Percentiles rank a stretch among this genome's conserved stretches.
These are phyloP conservation scores for Arabidopsis arenosa DNA, from an alignment of 345 rosid genomes.

Conservation along the genomic window DNA sequence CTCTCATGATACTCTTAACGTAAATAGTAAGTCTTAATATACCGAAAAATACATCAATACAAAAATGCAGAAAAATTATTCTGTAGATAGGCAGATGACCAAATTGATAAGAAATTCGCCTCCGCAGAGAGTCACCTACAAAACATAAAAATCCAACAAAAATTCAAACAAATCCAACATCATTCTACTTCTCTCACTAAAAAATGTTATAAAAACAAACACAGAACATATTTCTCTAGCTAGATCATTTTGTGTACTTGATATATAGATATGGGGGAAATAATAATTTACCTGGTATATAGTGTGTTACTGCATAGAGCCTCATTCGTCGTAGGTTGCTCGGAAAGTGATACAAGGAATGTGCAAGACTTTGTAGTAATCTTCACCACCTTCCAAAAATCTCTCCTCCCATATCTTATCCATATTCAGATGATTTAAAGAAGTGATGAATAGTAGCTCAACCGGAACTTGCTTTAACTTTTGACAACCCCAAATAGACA, in stretches of 20 bases:
- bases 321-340: no score
- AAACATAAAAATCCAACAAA: not conserved
- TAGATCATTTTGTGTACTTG: not conserved
- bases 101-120: not conserved
- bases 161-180: not conserved
- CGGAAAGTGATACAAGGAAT: no score
- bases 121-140: not conserved
- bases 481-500: constrained; percentile 23
- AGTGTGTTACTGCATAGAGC: not conserved
- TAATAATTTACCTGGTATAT: not conserved
- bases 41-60: no score
- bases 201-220: not conserved
- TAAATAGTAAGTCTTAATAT: no score
- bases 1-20: no score
- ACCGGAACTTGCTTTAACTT: constrained; percentile 39
- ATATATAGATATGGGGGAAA: not conserved
- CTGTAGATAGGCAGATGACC: not conserved
- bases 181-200: not conserved
- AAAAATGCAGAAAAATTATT: no score
- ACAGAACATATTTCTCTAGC: not conserved
- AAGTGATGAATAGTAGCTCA: constrained; percentile 19
- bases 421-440: constrained; percentile 42
- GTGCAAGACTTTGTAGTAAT: constrained; percentile 46
- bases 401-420: constrained; percentile 35
- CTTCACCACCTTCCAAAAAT: constrained; percentile 46